Evolutionary conservation across 148 eudicot species (phyloP).

Genomic region (Spergularia bocconei): DNA sequence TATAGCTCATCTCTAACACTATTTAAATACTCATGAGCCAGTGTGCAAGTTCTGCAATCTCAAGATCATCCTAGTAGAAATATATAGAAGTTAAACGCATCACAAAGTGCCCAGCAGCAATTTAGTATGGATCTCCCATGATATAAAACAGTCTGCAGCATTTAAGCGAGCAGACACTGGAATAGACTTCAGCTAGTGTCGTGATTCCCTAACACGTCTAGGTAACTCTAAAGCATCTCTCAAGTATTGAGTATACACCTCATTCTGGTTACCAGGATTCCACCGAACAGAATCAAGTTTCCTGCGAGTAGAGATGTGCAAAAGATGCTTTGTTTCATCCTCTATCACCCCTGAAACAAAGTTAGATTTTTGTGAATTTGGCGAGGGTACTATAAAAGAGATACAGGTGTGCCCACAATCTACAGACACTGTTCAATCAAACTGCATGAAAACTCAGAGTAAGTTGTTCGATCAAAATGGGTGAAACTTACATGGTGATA

Average conservation of each 20-base stretch:
- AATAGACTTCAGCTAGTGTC: too few species aligned
- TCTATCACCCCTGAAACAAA: conserved; percentile 41
- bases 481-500: conserved; percentile 29
- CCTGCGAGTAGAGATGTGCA: conserved; percentile 51
- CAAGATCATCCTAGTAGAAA: background rate
- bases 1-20: background rate
- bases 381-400: background rate
- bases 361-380: background rate
- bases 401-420: background rate
- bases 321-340: conserved; percentile 70
- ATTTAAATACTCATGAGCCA: background rate
- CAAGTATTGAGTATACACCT: conserved; percentile 41
- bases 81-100: background rate
- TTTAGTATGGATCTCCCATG: background rate
- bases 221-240: background rate
- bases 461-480: background rate
- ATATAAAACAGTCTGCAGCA: background rate
- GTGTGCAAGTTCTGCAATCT: background rate
- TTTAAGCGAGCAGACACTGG: background rate
- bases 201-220: background rate
- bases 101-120: background rate
- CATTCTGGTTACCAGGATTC: conserved; percentile 91
- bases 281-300: conserved; percentile 67
- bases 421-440: background rate
- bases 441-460: background rate